Base-by-base conservation (phyloP, 2,329 filamentous ascomycete genomes). In the Hymenoscyphus repandus region DNA sequence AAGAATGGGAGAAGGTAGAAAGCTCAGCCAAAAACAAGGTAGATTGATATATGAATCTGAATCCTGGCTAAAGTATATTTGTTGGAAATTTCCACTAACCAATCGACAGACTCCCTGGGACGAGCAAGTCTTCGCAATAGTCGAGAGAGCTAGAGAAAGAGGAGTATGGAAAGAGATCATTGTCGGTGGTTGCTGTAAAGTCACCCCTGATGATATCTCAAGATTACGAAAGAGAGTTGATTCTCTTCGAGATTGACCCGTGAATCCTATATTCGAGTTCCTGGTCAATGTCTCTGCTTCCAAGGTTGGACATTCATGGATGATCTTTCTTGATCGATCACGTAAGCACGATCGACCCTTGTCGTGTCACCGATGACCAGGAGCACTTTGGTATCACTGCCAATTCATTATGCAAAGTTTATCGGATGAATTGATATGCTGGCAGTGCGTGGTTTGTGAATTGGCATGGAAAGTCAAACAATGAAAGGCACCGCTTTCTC, bases 1-100 rank as follows among this genome's bases (percentile, higher is more conserved):
- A 85, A 60, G 69, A 68, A 47, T 88, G 84, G 84, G 77, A 76
- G 56, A 50, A 70, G 1, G 70, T 70, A 0, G 60, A 65, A 63
- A 59, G 1, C 54, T 49, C 15, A 5, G 40, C 18, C 32, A 22
- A 36, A 17, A 48, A 18, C 36, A 39, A 39, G 38, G 58, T 52
- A 38, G 47, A 53, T 47, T 39, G 7, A 9, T 43, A 11, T 38
- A 18, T 45, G n/a, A 18, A 15, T 6, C 11, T 45, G n/a, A 18
- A 15, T 6, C 11, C 12, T 42, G 10, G 20, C 20, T 9, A 13
- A 6, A 22, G n/a, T 7, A 32, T 32, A 12, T 17, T 17, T 4
- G 15, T 30, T 9, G 20, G 3, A 20, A n/a, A 5, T 10, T 17
- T 38, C 6, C 20, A 18, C 18, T 32, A 18, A 38, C 20, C 13